Evolutionary conservation across 495 filamentous ascomycete genomes (phyloP).

Genomic region (Neurospora sp.): DNA sequence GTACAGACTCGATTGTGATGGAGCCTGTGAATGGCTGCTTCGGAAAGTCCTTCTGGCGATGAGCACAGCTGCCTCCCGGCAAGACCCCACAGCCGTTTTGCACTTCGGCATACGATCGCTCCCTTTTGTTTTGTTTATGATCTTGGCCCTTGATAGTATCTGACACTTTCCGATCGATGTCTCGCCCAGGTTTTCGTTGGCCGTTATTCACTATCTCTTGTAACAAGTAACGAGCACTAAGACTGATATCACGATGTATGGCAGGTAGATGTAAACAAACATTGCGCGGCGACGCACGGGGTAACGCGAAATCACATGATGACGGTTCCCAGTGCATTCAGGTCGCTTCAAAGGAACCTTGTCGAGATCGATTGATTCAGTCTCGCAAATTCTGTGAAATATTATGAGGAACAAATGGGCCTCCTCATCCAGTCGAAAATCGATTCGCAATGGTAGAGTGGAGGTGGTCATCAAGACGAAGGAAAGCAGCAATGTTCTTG

Average conservation of each 20-base stretch:
- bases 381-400: neutral
- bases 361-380: neutral
- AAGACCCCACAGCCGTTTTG: neutral
- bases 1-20: neutral
- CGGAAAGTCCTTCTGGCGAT: neutral
- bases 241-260: neutral
- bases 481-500: neutral
- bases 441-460: neutral
- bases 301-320: slow-evolving; percentile 16
- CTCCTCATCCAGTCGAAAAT: neutral
- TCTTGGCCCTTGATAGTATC: neutral
- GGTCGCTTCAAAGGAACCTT: neutral
- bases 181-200: neutral
- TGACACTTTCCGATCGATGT: neutral
- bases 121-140: neutral
- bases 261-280: neutral
- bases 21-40: neutral
- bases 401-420: neutral
- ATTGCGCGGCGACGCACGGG: slow-evolving; percentile 1
- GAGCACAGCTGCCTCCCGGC: neutral
- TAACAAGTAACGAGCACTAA: neutral
- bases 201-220: neutral
- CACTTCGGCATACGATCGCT: neutral
- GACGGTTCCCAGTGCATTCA: neutral
- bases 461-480: neutral